Conservation (phyloP, 345 rosid genomes). For the Stellera chamaejasme region DNA sequence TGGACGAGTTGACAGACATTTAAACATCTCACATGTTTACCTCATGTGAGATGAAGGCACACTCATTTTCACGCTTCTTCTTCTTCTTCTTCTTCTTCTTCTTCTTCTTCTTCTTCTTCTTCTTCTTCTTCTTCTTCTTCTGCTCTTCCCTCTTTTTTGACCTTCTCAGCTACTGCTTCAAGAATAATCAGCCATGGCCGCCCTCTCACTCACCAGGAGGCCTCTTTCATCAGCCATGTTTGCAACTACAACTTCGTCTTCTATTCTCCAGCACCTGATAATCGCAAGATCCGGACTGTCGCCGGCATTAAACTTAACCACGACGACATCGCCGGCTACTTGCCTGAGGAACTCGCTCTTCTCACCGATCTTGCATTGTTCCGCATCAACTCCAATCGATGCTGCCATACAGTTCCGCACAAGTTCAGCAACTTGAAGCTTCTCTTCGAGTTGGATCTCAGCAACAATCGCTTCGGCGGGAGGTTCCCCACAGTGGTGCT, state of each 20-base stretch:
- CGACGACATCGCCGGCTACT: slow-evolving; percentile 72
- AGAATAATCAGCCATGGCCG: slow-evolving; percentile 21
- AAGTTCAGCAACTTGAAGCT: slow-evolving; percentile 42
- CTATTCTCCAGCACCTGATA: slow-evolving; percentile 60
- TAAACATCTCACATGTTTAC: too few species aligned
- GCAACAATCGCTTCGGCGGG: slow-evolving; percentile 83
- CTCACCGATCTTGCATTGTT: slow-evolving; percentile 74
- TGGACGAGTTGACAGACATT: too few species aligned
- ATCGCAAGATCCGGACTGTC: slow-evolving; percentile 47
- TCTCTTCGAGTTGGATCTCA: slow-evolving; percentile 80
- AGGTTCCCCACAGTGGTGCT: slow-evolving; percentile 62
- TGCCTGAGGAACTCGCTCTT: slow-evolving; percentile 76
- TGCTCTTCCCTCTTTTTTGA: slow-evolving; percentile 19
- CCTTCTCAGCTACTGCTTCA: slow-evolving; percentile 18
- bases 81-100: too few species aligned
- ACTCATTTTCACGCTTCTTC: slow-evolving; percentile 10
- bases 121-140: slow-evolving; percentile 8
- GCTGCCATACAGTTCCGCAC: slow-evolving; percentile 66
- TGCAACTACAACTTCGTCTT: slow-evolving; percentile 49
- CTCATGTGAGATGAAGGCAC: slow-evolving; percentile 78
- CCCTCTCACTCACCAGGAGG: slow-evolving; percentile 47
- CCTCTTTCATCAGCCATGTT: slow-evolving; percentile 53
- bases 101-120: too few species aligned
- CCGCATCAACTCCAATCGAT: slow-evolving; percentile 74
- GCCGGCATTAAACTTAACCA: slow-evolving; percentile 93